Conservation (phyloP, 805 yeast species). For the Metschnikowia koreensis region DNA sequence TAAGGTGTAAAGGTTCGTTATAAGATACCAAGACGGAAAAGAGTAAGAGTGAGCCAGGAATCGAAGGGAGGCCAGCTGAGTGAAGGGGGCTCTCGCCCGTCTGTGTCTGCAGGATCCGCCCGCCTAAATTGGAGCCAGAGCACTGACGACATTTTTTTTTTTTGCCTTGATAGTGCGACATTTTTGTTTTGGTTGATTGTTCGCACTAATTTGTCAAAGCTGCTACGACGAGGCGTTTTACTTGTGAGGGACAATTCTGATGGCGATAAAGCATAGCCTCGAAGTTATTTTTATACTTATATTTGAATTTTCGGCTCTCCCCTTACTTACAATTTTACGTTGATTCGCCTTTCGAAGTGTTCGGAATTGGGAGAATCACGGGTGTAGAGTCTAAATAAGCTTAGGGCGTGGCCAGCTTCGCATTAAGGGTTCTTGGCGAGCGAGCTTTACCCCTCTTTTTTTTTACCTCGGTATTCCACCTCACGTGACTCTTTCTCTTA, state of each 20-base stretch:
- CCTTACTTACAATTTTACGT: too few species aligned
- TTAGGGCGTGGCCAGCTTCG: too few species aligned
- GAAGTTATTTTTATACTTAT: too few species aligned
- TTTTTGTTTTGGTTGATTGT: not conserved
- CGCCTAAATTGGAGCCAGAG: constrained; percentile 3
- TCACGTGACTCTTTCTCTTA: too few species aligned
- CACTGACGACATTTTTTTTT: constrained; percentile 1
- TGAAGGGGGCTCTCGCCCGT: constrained; percentile 15
- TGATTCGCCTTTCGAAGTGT: too few species aligned
- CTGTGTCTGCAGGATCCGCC: constrained; percentile 6
- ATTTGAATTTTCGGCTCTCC: too few species aligned
- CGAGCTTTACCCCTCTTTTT: too few species aligned
- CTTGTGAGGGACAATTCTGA: not conserved
- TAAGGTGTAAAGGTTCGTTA: constrained; percentile 13
- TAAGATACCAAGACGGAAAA: constrained; percentile 12
- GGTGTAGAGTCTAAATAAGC: too few species aligned
- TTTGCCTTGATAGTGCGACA: not conserved
- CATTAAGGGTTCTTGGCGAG: too few species aligned
- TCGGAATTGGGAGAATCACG: too few species aligned
- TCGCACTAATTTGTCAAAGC: not conserved
- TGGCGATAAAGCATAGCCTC: too few species aligned
- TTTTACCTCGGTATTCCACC: too few species aligned
- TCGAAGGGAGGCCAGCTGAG: constrained; percentile 8
- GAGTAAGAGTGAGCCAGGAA: constrained; percentile 2
- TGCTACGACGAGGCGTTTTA: not conserved